Evolutionary conservation across 805 yeast species (phyloP), one percentile per base, ranked within the genome.

Genomic region (Ogataea methanolica): DNA sequence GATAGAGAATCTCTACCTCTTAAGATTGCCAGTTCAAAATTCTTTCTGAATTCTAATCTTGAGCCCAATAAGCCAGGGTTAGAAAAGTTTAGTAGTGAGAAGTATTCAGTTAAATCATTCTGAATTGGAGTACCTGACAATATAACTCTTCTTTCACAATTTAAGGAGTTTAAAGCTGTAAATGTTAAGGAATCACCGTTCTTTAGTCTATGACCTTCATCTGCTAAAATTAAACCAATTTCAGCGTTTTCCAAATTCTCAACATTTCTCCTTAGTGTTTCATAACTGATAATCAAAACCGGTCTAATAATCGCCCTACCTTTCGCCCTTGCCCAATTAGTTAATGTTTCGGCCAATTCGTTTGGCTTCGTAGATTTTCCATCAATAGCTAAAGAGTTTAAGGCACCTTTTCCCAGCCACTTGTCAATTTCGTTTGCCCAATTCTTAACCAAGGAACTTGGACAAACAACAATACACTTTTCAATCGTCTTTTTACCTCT

Each of bases 371-470:
- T 84, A 36, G 83, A 74, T 61, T 90, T 91, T 11, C 99, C 99
- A 63, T 94, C 98, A 14, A 88, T 82, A 0, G 97, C 96, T 45
- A 94, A 70, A 0, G 97, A 94, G 2, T 94, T 82, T 7, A 92
- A 62, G 0, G 87, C 80, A n/a, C 94, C 96, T 55, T 85, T 86
- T 0, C 99, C 99, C 19, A 92, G 73, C 99, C 99, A 92, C 66
- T 92, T 92, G 36, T 82, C 79, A 44, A 92, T 79, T 67, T 92
- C 99, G 62, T 94, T 92, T 1, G 98, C 98, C 99, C 99, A 92
- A 60, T 92, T 92, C 48, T 89, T 76, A 31, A 92, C 99, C 56
- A 92, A 72, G 9, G 96, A 86, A 0, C 97, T 88, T 1, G 99
- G 99, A 62, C 99, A 92, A 1, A 90, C 97, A 50, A 92, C 89